Percentiles rank a stretch among this genome's conserved stretches.
Evolutionary conservation across 257 asterid species (phyloP).

Genomic region (Solanum verrucosum): DNA sequence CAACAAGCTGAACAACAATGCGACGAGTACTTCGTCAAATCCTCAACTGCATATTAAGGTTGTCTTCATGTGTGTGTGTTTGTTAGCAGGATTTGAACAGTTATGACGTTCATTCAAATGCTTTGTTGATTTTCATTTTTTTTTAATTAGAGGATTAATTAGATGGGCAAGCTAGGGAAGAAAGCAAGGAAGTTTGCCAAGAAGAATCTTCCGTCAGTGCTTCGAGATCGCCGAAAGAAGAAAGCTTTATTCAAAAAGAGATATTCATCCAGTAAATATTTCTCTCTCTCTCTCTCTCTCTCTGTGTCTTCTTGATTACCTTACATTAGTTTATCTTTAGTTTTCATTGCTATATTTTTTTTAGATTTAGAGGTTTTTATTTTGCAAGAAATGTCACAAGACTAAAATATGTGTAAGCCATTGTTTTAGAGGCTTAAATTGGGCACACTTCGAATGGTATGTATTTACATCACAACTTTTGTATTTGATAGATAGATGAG

Average conservation of each 20-base stretch:
- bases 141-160: neutral
- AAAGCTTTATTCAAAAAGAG: conserved; percentile 66
- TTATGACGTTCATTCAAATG: neutral
- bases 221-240: conserved; percentile 54
- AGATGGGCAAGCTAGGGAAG: conserved; percentile 87
- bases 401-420: neutral
- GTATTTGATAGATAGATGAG: neutral
- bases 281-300: neutral
- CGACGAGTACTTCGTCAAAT: neutral
- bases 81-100: neutral
- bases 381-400: neutral
- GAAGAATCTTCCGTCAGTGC: conserved; percentile 83
- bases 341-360: neutral
- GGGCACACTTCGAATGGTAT: neutral
- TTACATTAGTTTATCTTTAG: neutral
- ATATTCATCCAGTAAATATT: conserved; percentile 31
- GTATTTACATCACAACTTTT: neutral
- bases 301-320: neutral
- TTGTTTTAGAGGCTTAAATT: neutral
- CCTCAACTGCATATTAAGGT: neutral
- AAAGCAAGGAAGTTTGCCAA: conserved; percentile 93
- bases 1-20: neutral
- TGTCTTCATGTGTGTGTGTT: neutral
- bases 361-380: neutral
- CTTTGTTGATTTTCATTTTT: neutral